Evolutionary conservation across 768 basidiomycete species (phyloP).

Genomic region (Lactarius psammicola): DNA sequence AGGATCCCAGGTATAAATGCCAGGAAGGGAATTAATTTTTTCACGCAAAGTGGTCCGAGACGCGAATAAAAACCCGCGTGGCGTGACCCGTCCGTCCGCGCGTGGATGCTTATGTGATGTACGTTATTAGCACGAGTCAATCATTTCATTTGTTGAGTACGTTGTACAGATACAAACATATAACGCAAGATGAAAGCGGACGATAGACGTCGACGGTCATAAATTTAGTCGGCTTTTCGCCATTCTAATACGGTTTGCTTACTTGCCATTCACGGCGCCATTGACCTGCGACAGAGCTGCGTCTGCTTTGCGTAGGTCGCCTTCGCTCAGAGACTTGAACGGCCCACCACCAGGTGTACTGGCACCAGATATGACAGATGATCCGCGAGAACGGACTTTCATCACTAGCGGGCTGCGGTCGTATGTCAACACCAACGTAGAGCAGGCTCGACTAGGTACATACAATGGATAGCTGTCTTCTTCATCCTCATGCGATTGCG

Average conservation of each 20-base stretch:
- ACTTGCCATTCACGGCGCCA: constrained; percentile 26
- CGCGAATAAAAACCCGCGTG: background rate
- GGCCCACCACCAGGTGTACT: constrained; percentile 88
- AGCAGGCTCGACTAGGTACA: constrained; percentile 37
- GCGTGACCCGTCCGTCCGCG: background rate
- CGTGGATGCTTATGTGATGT: background rate
- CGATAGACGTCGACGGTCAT: constrained; percentile 17
- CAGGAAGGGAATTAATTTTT: background rate
- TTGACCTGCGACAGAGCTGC: constrained; percentile 72
- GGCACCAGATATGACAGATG: constrained; percentile 68
- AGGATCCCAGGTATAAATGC: background rate
- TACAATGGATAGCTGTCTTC: constrained; percentile 91
- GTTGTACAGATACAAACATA: constrained; percentile 22
- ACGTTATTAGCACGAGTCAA: background rate
- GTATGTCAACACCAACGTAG: constrained; percentile 19
- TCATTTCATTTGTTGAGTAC: constrained; percentile 15
- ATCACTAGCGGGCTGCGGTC: constrained; percentile 73
- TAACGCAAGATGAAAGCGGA: constrained; percentile 22
- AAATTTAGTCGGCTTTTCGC: constrained; percentile 13
- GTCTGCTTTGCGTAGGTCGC: constrained; percentile 84
- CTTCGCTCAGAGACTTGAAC: constrained; percentile 79
- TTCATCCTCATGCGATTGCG: constrained; percentile 65
- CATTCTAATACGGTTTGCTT: background rate
- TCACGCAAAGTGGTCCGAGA: constrained; percentile 20
- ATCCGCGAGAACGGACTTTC: constrained; percentile 82